Evolutionary conservation across 345 rosid species (phyloP).

Genomic region (Aurinia saxatilis): DNA sequence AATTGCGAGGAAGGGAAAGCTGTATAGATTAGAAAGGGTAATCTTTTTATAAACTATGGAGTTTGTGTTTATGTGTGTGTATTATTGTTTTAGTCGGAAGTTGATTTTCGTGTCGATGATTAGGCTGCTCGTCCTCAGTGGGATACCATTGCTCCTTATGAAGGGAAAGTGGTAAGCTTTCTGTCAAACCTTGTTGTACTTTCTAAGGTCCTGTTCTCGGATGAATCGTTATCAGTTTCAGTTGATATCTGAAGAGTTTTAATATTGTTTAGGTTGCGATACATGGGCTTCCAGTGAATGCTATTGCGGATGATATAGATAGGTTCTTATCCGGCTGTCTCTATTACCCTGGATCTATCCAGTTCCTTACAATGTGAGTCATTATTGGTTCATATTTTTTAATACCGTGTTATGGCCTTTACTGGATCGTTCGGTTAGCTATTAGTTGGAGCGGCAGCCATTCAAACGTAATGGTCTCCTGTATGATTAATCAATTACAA

Average conservation of each 20-base stretch:
- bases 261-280: slow-evolving; percentile 41
- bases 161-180: slow-evolving; percentile 65
- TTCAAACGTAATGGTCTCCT: too few species aligned
- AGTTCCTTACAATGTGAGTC: slow-evolving; percentile 34
- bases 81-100: background rate
- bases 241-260: background rate
- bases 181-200: background rate
- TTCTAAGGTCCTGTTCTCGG: background rate
- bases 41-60: slow-evolving; percentile 2
- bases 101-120: background rate
- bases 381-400: background rate
- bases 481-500: too few species aligned
- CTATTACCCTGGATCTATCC: slow-evolving; percentile 44
- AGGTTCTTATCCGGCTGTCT: slow-evolving; percentile 69
- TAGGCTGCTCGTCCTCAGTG: slow-evolving; percentile 48
- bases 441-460: background rate
- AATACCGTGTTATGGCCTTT: background rate
- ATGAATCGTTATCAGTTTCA: background rate
- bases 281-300: slow-evolving; percentile 53
- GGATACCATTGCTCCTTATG: slow-evolving; percentile 41
- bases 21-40: slow-evolving; percentile 59
- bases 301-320: slow-evolving; percentile 49
- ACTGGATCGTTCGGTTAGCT: background rate
- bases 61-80: background rate
- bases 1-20: slow-evolving; percentile 41